Evolutionary conservation across 2,329 filamentous ascomycete species (phyloP).

Genomic region (Claviceps quebecensis): DNA sequence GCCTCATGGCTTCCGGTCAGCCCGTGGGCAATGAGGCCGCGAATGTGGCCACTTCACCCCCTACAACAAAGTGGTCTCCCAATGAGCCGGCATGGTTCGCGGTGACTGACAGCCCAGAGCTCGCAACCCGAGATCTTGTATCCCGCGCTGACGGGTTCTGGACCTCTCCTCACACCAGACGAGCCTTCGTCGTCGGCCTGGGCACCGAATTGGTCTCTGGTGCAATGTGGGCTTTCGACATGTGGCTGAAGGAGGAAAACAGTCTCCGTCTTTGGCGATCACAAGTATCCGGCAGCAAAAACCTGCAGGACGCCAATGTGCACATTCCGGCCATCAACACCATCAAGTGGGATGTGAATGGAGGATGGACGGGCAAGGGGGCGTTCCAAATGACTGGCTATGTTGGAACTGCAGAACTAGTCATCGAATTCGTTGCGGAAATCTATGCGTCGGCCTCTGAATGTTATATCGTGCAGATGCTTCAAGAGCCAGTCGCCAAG

Average conservation of each 20-base stretch:
- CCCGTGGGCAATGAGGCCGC: background rate
- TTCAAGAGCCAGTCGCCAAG: background rate
- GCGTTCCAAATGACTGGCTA: background rate
- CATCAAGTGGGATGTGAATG: rapidly evolving
- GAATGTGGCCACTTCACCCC: background rate
- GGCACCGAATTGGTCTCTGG: background rate
- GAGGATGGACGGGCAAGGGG: background rate
- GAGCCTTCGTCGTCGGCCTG: background rate
- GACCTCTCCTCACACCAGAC: background rate
- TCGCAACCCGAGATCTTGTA: background rate
- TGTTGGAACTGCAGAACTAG: background rate
- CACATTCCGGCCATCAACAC: background rate
- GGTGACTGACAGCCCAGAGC: background rate
- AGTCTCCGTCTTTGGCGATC: background rate
- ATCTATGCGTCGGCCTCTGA: background rate
- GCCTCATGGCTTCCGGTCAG: background rate
- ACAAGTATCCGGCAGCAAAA: background rate
- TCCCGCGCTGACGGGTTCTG: background rate
- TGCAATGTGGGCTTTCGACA: background rate
- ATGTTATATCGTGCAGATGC: background rate
- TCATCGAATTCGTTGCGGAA: background rate
- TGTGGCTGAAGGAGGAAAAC: background rate
- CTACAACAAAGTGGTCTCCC: background rate
- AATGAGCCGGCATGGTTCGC: background rate
- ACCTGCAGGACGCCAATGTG: background rate